Base-by-base conservation (phyloP, 208 protist species). In the Trypanosoma grayi region DNA sequence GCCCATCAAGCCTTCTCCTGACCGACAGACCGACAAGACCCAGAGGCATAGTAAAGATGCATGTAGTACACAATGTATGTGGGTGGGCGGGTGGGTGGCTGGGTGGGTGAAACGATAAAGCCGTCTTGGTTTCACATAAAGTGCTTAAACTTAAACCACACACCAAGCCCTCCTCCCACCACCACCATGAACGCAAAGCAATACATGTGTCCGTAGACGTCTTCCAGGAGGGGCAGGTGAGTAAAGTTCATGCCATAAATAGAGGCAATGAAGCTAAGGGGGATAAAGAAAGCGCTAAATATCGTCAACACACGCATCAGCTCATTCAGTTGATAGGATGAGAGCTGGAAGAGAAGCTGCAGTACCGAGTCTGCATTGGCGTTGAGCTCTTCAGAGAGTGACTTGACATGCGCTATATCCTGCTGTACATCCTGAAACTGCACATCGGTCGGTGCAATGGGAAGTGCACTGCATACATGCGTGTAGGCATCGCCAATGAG, bases 211-310 rank as follows among this genome's bases (percentile, higher is more conserved):
- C 87, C 83, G 61, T 90, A 55, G 11, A 52, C 36, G 24, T 61
- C 57, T 44, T 82, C 31, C 36, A 87, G 43, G 11, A 83, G 61
- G 9, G 87, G 87, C 20, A 90, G 50, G 24, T 84, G 56, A 4
- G 85, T 78, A 70, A 94, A 89, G 76, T 93, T 95, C 86, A 92
- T 95, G 27, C 86, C 86, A 64, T 89, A 95, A 20, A 89, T 71
- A 0, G 80, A 73, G 0, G 86, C 83, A 45, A 95, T 82, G 60
- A 93, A 93, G 60, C 73, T 88, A 18, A 90, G 63, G 6, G 86
- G 90, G 39, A 90, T 92, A 57, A 95, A 95, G 52, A 95, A 86
- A 34, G 84, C 85, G 27, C 73, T 90, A 69, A 95, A 86, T 22
- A 92, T 64, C 14, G 90, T 93, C 59, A 93, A 77, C 51, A 93